Evolutionary conservation across 345 rosid genomes (phyloP).

Genomic region (Excoecaria agallocha): DNA sequence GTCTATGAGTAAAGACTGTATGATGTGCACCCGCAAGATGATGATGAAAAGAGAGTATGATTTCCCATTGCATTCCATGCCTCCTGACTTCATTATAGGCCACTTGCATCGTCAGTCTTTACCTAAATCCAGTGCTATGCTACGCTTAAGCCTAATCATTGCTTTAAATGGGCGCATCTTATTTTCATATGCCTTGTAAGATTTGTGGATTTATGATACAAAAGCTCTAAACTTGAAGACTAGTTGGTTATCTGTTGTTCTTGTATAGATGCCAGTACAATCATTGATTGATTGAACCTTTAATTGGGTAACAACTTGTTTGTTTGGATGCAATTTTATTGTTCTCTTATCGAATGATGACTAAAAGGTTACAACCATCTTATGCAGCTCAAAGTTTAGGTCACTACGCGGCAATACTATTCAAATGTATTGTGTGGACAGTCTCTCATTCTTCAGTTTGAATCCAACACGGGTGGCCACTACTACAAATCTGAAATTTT

Average conservation of each 20-base stretch:
- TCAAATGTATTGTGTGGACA: not conserved
- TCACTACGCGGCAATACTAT: not conserved
- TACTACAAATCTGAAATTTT: not conserved
- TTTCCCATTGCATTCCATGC: too few species aligned
- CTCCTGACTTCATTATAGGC: too few species aligned
- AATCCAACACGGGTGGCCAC: not conserved
- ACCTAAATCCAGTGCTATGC: not conserved
- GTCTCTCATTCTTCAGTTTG: not conserved
- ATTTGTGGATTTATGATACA: not conserved
- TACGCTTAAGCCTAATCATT: not conserved
- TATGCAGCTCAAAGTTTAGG: constrained; percentile 7
- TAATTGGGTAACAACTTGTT: not conserved
- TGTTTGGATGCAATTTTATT: too few species aligned
- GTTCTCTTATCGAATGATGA: not conserved
- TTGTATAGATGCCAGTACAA: not conserved
- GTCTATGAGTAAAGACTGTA: too few species aligned
- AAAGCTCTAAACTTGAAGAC: not conserved
- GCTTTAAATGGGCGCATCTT: not conserved
- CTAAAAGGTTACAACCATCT: not conserved
- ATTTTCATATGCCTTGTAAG: not conserved
- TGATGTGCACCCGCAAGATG: too few species aligned
- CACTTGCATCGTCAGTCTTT: too few species aligned
- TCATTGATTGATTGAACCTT: not conserved
- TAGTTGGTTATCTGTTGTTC: not conserved
- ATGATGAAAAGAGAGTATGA: too few species aligned